Evolutionary conservation across 257 asterid genomes (phyloP), one percentile per base, ranked within the genome.

Genomic region (Lavandula angustifolia): DNA sequence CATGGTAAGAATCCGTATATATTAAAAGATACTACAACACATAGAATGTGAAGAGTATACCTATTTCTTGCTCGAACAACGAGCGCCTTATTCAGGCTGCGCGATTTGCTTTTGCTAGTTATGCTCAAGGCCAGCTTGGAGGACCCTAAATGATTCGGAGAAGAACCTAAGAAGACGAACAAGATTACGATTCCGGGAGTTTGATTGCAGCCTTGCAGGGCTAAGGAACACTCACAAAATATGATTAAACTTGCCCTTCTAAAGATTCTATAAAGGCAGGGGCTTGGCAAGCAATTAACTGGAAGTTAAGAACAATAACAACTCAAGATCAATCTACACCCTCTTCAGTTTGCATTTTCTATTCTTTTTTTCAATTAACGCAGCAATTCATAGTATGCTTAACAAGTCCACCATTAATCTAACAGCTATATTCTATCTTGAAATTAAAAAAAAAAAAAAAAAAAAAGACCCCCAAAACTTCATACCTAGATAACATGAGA

Each of bases 41-140:
- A 43, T 29, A 10, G 17, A 52, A 64, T 34, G 50, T 40, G 55
- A 38, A 63, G 41, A 32, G 18, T 17, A 68, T 78, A 89, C 96
- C 95, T 71, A 66, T 79, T 79, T 73, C 78, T 60, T 42, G 95
- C 91, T 78, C 67, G 84, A 64, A 86, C 80, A 4, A 71, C n/a
- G 59, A 84, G 81, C 62, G 69, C 55, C 67, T 82, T 74, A 34
- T 73, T 81, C 54, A 73, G 72, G 72, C 67, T 48, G 55, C 73
- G 49, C 48, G 79, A 62, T 68, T 69, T 84, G 72, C 79, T 69
- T 12, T 75, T 54, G 67, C 77, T 56, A 33, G 67, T 74, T 44
- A 63, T 62, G 69, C 62, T 61, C 67, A 86, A 81, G 70, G 82
- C 64, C 82, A 84, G 55, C 65, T 71, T 84, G 27, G 80, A 52